phyloP scores from a whole-genome alignment of 805 yeast species.

The Metschnikowia vanudenii region DNA sequence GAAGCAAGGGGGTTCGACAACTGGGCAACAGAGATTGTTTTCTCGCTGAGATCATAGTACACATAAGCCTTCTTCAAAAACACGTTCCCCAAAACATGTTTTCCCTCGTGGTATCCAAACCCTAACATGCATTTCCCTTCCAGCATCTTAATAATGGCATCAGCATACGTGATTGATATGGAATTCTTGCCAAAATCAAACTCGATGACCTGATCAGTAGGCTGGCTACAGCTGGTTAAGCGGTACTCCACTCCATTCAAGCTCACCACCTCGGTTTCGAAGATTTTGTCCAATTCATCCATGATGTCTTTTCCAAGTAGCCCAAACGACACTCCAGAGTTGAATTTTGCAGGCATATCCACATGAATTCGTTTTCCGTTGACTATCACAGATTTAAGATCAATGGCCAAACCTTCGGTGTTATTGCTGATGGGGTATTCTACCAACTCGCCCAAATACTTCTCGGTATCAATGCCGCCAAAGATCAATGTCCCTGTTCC shows the following conservation, averaged over 20 bases:
- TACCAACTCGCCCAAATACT: slow-evolving; percentile 11
- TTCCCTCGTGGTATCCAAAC: slow-evolving; percentile 8
- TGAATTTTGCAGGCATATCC: slow-evolving; percentile 9
- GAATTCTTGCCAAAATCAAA: slow-evolving; percentile 14
- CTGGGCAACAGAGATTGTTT: slow-evolving; percentile 17
- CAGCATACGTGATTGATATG: slow-evolving; percentile 8
- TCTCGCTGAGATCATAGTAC: slow-evolving; percentile 18
- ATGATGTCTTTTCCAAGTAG: slow-evolving; percentile 8
- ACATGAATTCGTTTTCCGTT: slow-evolving; percentile 3
- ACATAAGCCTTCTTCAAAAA: slow-evolving; percentile 21
- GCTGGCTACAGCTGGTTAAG: slow-evolving; percentile 15
- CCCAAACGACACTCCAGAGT: slow-evolving; percentile 14
- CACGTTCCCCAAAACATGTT: slow-evolving; percentile 17
- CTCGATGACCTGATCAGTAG: slow-evolving; percentile 10
- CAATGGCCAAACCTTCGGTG: slow-evolving; percentile 7
- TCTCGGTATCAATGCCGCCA: slow-evolving; percentile 46
- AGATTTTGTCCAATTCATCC: slow-evolving; percentile 11
- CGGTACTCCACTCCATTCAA: slow-evolving; percentile 9
- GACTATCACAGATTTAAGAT: slow-evolving; percentile 1
- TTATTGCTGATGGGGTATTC: background rate
- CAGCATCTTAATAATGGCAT: slow-evolving; percentile 7
- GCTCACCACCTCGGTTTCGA: slow-evolving; percentile 6
- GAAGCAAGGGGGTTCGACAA: slow-evolving; percentile 8
- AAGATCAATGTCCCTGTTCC: slow-evolving; percentile 34
- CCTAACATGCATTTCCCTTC: slow-evolving; percentile 14